Conservation (phyloP, 768 basidiomycete species). For the Phaeotremella fagi region DNA sequence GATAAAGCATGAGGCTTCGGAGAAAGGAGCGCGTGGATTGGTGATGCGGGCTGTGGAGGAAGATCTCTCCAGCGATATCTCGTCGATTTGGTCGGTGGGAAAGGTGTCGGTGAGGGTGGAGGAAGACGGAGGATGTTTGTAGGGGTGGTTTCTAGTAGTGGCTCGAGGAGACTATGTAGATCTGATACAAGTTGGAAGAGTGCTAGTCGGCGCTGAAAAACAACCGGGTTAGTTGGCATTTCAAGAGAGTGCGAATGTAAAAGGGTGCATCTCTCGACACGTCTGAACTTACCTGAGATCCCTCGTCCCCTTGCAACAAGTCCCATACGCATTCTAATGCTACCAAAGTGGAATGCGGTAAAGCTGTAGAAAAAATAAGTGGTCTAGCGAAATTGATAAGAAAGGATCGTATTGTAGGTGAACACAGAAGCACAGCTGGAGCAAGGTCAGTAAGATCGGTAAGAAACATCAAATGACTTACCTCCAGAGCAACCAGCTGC, state of each 20-base stretch:
- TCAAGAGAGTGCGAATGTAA: too few relatives aligned
- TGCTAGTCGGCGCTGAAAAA: conserved; percentile 31
- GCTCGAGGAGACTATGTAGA: conserved; percentile 42
- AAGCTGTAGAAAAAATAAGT: conserved; percentile 84
- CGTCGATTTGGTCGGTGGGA: conserved; percentile 26
- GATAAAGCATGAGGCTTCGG: conserved; percentile 70
- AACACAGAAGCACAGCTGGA: conserved; percentile 71
- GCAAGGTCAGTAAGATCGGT: background rate
- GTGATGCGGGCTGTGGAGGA: conserved; percentile 56
- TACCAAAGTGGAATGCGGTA: conserved; percentile 69
- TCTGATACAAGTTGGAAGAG: conserved; percentile 43
- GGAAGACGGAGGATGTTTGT: conserved; percentile 53
- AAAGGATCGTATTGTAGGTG: conserved; percentile 68
- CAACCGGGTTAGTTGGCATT: conserved; percentile 9
- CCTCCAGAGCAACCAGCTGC: conserved; percentile 80
- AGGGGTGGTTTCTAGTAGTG: conserved; percentile 34
- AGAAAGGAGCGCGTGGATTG: conserved; percentile 82
- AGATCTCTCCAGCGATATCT: too few relatives aligned
- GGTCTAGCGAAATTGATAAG: conserved; percentile 87
- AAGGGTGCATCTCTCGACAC: too few relatives aligned
- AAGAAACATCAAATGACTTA: conserved; percentile 49
- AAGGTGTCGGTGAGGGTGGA: conserved; percentile 27
- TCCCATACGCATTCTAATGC: conserved; percentile 75
- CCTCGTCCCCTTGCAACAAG: conserved; percentile 64
- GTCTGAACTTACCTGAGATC: conserved; percentile 56